Percentiles rank a stretch among this genome's conserved stretches.
Conservation (phyloP, 225 moss, liverwort and hornwort genomes). For the Climacium dendroides region DNA sequence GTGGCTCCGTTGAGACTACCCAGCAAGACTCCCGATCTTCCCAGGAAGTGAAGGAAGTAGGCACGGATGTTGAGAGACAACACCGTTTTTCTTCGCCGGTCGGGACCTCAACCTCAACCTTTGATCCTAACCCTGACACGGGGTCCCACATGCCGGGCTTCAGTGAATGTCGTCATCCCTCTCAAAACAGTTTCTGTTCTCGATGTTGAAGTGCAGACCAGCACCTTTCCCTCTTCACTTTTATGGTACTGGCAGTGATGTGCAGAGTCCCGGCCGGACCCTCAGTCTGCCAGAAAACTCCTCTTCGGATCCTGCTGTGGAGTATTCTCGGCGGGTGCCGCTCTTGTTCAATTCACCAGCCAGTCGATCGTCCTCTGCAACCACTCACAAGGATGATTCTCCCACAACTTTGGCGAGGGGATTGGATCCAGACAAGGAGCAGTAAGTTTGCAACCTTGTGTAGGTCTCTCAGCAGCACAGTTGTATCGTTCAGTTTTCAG, state of each 20-base stretch:
- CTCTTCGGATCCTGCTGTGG: background rate
- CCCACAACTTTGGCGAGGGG: background rate
- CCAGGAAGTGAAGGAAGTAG: background rate
- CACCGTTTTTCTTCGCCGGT: constrained; percentile 1
- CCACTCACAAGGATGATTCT: background rate
- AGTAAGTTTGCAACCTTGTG: background rate
- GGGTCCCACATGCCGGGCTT: background rate
- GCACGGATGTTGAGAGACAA: background rate
- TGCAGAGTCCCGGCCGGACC: background rate
- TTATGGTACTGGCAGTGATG: background rate
- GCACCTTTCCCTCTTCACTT: constrained; percentile 1
- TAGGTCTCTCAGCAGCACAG: background rate
- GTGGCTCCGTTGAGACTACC: background rate
- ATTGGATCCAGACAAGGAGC: background rate
- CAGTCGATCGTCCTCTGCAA: background rate
- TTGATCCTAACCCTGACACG: constrained; percentile 2
- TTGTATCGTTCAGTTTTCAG: background rate
- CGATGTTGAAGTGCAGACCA: background rate
- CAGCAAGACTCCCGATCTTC: background rate
- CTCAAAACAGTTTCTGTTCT: background rate
- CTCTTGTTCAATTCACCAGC: constrained; percentile 12
- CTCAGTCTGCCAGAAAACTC: background rate
- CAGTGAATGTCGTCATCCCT: background rate
- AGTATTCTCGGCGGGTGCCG: background rate
- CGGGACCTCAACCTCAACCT: constrained; percentile 35